phyloP scores from a whole-genome alignment of 106 monocot species.

The Triglochin maritima region DNA sequence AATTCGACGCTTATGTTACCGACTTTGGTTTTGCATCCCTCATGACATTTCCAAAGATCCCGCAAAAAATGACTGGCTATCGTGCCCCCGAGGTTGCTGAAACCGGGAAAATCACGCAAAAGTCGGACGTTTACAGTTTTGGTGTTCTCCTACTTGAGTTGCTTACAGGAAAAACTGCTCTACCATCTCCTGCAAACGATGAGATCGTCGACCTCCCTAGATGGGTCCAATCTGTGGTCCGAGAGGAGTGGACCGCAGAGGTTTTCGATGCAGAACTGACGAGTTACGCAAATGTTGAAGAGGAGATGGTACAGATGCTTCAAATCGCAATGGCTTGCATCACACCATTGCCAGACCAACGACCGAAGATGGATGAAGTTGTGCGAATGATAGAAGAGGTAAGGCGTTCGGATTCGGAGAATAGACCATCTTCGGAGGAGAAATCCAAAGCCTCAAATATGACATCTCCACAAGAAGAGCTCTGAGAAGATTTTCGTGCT shows the following conservation, averaged over 20 bases:
- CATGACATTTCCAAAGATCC: slow-evolving; percentile 29
- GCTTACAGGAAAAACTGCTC: slow-evolving; percentile 71
- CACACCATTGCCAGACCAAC: slow-evolving; percentile 35
- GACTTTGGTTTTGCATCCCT: slow-evolving; percentile 53
- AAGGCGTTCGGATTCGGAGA: slow-evolving; percentile 13
- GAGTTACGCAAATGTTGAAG: slow-evolving; percentile 52
- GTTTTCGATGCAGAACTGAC: slow-evolving; percentile 79
- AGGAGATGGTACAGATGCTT: slow-evolving; percentile 81
- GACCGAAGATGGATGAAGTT: slow-evolving; percentile 67
- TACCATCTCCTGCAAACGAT: slow-evolving; percentile 37
- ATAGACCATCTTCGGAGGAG: slow-evolving; percentile 20
- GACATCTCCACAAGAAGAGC: background rate
- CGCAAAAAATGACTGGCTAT: slow-evolving; percentile 38
- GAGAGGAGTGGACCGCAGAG: slow-evolving; percentile 95
- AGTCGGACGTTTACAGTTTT: slow-evolving; percentile 80
- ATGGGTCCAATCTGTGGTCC: slow-evolving; percentile 80
- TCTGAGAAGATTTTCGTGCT: background rate
- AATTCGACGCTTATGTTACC: slow-evolving; percentile 35
- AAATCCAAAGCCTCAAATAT: slow-evolving; percentile 11
- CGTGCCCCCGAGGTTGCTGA: slow-evolving; percentile 63
- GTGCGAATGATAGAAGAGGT: slow-evolving; percentile 62
- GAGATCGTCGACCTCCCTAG: slow-evolving; percentile 46
- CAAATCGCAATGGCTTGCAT: slow-evolving; percentile 90
- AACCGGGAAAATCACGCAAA: slow-evolving; percentile 45
- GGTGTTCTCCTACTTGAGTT: slow-evolving; percentile 85